Evolutionary conservation across 805 yeast species (phyloP).

Genomic region (Brettanomyces sp.): DNA sequence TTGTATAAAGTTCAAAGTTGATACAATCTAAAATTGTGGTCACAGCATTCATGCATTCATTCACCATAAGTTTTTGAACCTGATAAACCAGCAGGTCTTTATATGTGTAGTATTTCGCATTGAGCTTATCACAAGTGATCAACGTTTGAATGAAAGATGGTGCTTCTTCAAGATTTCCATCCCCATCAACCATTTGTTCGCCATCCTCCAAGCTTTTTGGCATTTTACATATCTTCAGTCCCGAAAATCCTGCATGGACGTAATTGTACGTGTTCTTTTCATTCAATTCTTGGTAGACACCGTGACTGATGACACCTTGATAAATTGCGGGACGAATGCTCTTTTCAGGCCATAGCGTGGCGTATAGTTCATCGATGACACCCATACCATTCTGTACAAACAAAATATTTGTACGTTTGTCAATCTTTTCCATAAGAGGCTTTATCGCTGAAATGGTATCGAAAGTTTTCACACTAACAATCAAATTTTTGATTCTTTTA

Average conservation of each 20-base stretch:
- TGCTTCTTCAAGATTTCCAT: slow-evolving; percentile 13
- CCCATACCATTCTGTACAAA: slow-evolving; percentile 89
- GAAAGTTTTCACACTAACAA: slow-evolving; percentile 74
- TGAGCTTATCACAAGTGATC: slow-evolving; percentile 18
- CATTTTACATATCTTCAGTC: slow-evolving; percentile 46
- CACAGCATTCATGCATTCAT: slow-evolving; percentile 76
- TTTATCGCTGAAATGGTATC: slow-evolving; percentile 57
- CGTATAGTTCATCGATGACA: slow-evolving; percentile 40
- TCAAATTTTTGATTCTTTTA: slow-evolving; percentile 26
- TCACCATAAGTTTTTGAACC: slow-evolving; percentile 67
- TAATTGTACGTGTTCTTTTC: slow-evolving; percentile 30
- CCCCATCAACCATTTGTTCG: slow-evolving; percentile 3
- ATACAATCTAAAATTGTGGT: slow-evolving; percentile 70
- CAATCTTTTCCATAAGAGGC: slow-evolving; percentile 43
- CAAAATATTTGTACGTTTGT: slow-evolving; percentile 43
- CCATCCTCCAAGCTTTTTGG: slow-evolving; percentile 28
- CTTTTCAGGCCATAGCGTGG: slow-evolving; percentile 42
- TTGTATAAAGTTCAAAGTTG: slow-evolving; percentile 62
- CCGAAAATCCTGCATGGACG: slow-evolving; percentile 68
- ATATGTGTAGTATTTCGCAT: slow-evolving; percentile 26
- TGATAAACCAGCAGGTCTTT: slow-evolving; percentile 46
- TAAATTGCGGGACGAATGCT: slow-evolving; percentile 44
- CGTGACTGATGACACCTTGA: slow-evolving; percentile 80
- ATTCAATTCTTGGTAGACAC: slow-evolving; percentile 43
- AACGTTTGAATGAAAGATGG: slow-evolving; percentile 13